phyloP scores from a whole-genome alignment of 2,329 filamentous ascomycete species.

The Chrysoporthe puriensis region DNA sequence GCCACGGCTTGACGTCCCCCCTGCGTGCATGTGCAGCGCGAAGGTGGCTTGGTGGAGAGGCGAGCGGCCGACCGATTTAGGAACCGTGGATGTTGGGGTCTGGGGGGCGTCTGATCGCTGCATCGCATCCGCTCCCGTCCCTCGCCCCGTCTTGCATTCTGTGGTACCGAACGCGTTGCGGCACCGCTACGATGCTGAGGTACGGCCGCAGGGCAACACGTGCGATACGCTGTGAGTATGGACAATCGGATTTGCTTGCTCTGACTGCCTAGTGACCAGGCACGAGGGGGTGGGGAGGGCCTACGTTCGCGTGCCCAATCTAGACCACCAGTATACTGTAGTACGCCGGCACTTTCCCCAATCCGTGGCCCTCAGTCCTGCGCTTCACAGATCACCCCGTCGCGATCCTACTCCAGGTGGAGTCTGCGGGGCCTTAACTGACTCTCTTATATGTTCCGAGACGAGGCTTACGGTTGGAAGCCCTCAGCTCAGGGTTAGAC shows the following conservation, averaged over 20 bases:
- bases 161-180: not conserved
- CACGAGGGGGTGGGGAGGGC: not conserved
- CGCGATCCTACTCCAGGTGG: not conserved
- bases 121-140: not conserved
- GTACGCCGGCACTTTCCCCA: constrained; percentile 1
- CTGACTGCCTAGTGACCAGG: not conserved
- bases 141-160: not conserved
- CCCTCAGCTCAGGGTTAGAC: not conserved
- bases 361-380: not conserved
- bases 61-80: not conserved
- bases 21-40: not conserved
- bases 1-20: not conserved
- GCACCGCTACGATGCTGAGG: constrained; percentile 2
- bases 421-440: constrained; percentile 5
- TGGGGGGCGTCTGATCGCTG: not conserved
- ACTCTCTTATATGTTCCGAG: constrained; percentile 10
- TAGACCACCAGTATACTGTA: not conserved
- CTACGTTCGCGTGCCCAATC: not conserved
- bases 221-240: not conserved
- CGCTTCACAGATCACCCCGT: not conserved
- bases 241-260: not conserved
- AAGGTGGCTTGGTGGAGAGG: not conserved
- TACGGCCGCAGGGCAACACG: not conserved
- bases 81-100: not conserved
- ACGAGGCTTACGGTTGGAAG: not conserved